These are phyloP conservation scores for Calonectria pauciramosa DNA, from an alignment of 2,329 filamentous ascomycete species.

Conservation along the genomic window DNA sequence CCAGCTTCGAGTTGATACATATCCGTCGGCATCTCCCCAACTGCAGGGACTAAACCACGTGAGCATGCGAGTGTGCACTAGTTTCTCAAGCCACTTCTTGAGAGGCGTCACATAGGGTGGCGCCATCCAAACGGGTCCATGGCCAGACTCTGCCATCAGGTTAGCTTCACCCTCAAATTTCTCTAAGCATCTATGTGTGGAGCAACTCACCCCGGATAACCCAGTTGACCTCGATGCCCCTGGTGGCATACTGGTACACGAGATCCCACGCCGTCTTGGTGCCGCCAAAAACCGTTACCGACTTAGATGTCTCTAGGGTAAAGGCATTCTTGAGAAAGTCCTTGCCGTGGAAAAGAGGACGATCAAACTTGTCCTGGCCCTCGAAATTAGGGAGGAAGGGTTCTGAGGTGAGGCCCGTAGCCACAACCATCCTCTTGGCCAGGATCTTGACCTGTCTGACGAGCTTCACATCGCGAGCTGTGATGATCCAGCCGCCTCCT, in stretches of 20 bases:
- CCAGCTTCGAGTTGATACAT: slow-evolving; percentile 60
- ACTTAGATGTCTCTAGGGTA: slow-evolving; percentile 57
- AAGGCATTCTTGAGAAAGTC: slow-evolving; percentile 58
- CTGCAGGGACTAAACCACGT: slow-evolving; percentile 77
- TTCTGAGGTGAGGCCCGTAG: slow-evolving; percentile 68
- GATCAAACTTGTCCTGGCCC: slow-evolving; percentile 61
- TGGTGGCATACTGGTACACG: slow-evolving; percentile 71
- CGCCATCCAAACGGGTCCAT: slow-evolving; percentile 69
- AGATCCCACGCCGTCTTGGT: slow-evolving; percentile 77
- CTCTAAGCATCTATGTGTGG: not conserved
- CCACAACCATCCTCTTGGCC: slow-evolving; percentile 65
- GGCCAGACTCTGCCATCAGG: slow-evolving; percentile 52
- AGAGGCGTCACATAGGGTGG: slow-evolving; percentile 72
- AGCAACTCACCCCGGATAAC: slow-evolving; percentile 64
- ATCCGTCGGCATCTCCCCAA: slow-evolving; percentile 71
- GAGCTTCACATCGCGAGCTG: slow-evolving; percentile 26
- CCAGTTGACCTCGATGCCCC: slow-evolving; percentile 70
- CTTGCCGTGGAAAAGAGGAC: slow-evolving; percentile 64
- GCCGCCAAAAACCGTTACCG: slow-evolving; percentile 70
- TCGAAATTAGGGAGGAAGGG: slow-evolving; percentile 59
- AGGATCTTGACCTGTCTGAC: slow-evolving; percentile 47
- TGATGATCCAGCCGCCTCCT: slow-evolving; percentile 57
- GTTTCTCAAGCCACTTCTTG: slow-evolving; percentile 72
- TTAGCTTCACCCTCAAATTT: slow-evolving; percentile 4
- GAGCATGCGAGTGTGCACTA: slow-evolving; percentile 66